phyloP scores from a whole-genome alignment of 2,329 filamentous ascomycete species.

The Aspergillus novoparasiticus region DNA sequence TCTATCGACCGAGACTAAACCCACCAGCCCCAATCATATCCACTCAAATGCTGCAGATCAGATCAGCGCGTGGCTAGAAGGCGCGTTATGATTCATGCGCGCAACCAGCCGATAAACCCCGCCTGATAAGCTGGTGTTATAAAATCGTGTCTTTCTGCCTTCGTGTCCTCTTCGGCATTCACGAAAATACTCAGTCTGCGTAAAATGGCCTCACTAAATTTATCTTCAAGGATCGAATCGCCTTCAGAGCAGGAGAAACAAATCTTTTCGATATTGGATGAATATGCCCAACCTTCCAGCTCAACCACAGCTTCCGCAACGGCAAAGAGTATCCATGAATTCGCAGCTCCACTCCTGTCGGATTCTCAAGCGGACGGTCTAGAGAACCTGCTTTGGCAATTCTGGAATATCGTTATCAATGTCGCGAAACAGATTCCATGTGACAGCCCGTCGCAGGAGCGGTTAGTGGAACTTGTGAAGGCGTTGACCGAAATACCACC shows the following conservation, averaged over 20 bases:
- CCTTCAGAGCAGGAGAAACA: background rate
- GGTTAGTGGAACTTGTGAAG: constrained; percentile 10
- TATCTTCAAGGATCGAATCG: background rate
- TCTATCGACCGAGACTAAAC: background rate
- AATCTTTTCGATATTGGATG: constrained; percentile 6
- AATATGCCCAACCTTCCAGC: constrained; percentile 5
- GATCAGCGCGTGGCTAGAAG: background rate
- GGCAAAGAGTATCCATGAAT: constrained; percentile 8
- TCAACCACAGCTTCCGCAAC: constrained; percentile 1
- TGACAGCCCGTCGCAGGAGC: constrained; percentile 12
- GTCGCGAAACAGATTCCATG: constrained; percentile 13
- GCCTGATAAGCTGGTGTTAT: constrained; percentile 1
- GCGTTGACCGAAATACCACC: constrained; percentile 11
- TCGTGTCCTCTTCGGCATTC: background rate
- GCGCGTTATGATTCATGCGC: constrained; percentile 6
- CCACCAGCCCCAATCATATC: background rate
- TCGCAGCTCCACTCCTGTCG: background rate
- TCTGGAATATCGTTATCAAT: constrained; percentile 8
- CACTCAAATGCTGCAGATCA: background rate
- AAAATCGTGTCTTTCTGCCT: background rate
- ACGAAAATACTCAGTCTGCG: background rate
- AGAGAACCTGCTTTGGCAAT: constrained; percentile 14
- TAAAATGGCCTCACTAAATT: constrained; percentile 6
- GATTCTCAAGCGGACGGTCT: background rate
- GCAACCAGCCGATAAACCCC: background rate